These are phyloP conservation scores for Aphanomyces stellatus DNA, from an alignment of 352 stramenopile genomes.

Conservation along the genomic window DNA sequence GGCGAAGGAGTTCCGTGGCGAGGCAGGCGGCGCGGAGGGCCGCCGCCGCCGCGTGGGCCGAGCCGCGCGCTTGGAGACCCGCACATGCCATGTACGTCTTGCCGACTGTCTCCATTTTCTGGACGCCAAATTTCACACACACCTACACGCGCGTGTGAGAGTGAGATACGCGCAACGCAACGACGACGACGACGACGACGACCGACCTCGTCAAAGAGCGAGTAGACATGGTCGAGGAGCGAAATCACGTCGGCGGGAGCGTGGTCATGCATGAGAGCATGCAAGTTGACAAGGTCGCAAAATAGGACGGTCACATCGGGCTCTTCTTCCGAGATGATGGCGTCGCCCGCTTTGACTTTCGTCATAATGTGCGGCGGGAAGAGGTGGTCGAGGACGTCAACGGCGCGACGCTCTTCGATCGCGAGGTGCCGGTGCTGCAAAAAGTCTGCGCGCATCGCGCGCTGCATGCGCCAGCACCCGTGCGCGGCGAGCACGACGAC, in stretches of 20 bases:
- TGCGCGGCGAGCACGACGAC: conserved; percentile 65
- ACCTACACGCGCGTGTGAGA: conserved; percentile 29
- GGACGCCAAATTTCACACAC: conserved; percentile 82
- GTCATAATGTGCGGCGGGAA: conserved; percentile 72
- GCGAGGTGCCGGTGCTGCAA: conserved; percentile 66
- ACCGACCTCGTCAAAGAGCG: conserved; percentile 70
- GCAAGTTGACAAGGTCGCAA: conserved; percentile 76
- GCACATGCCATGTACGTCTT: conserved; percentile 90
- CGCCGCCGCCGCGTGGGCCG: conserved; percentile 8
- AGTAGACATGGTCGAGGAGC: conserved; percentile 87
- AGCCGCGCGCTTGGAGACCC: conserved; percentile 49
- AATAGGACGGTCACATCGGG: conserved; percentile 84
- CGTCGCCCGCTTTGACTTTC: conserved; percentile 74
- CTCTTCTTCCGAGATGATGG: conserved; percentile 75
- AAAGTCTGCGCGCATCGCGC: conserved; percentile 76
- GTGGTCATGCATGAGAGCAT: conserved; percentile 66
- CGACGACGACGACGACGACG: not conserved
- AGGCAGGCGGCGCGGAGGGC: conserved; percentile 65
- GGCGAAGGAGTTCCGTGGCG: conserved; percentile 62
- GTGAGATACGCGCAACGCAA: not conserved
- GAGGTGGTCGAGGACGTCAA: conserved; percentile 80
- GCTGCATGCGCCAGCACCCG: conserved; percentile 74
- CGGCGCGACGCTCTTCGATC: conserved; percentile 65
- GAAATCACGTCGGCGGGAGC: conserved; percentile 65
- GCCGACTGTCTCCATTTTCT: conserved; percentile 91